These are phyloP conservation scores for Termitomyces sp. DNA, from an alignment of 768 basidiomycete genomes.

Conservation along the genomic window DNA sequence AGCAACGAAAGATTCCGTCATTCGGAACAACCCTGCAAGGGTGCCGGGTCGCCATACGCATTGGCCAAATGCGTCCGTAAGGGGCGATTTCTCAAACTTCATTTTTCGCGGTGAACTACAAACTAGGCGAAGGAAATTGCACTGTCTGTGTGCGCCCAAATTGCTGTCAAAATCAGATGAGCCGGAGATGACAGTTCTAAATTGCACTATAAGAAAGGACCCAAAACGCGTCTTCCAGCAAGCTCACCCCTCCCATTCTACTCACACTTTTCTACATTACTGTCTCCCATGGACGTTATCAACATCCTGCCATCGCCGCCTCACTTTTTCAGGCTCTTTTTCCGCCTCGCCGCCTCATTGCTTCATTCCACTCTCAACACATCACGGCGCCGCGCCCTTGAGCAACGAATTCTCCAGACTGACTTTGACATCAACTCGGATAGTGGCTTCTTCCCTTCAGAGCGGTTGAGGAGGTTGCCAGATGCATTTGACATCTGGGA, in stretches of 20 bases:
- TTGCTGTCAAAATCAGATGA: conserved; percentile 16
- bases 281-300: conserved; percentile 32
- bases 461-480: conserved; percentile 53
- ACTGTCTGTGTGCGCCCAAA: conserved; percentile 9
- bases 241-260: neutral
- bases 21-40: conserved; percentile 17
- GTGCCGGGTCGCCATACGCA: conserved; percentile 12
- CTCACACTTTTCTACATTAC: neutral
- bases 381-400: conserved; percentile 23
- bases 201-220: conserved; percentile 13
- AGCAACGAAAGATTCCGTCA: conserved; percentile 26
- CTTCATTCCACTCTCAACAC: conserved; percentile 38
- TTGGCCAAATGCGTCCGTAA: conserved; percentile 18
- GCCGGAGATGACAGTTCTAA: conserved; percentile 10
- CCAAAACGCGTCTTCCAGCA: conserved; percentile 6
- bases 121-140: conserved; percentile 8
- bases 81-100: conserved; percentile 12
- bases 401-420: conserved; percentile 26
- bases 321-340: conserved; percentile 41
- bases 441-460: conserved; percentile 82
- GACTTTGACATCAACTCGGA: conserved; percentile 55
- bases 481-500: conserved; percentile 67
- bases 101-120: conserved; percentile 10
- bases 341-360: conserved; percentile 40
- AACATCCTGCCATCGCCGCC: conserved; percentile 49